Base-by-base conservation (phyloP, 202 grass and related monocot species). In the Digitaria exilis region DNA sequence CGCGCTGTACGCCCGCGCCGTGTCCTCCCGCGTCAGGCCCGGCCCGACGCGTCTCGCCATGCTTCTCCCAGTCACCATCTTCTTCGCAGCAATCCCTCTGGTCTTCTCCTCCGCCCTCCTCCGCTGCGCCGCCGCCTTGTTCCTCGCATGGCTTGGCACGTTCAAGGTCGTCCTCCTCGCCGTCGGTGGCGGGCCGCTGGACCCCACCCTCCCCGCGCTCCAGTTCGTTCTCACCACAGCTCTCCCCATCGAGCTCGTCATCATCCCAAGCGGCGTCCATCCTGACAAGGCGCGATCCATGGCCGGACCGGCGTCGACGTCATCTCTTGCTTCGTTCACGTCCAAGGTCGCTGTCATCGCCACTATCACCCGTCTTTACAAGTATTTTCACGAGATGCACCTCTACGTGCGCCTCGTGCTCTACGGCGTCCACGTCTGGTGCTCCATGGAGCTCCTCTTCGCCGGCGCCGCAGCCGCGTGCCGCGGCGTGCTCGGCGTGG, bases 191-290 rank as follows among this genome's bases (percentile, higher is more conserved):
- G 52, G 52, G 3, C 88, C 92, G 1, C 86, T 91, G 25, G 28
- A 84, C 52, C 49, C 63, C 1, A 44, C 84, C 3, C 86, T 91
- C 43, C 86, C 86, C 0, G 7, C 77, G 3, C 58, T 89, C 44
- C 79, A 71, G 11, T 94, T 94, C 72, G 10, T 94, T 26, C 77
- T 77, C 85, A 61, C 75, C 19, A 76, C 86, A 5, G 45, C 68
- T n/a, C 65, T 94, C 55, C 92, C 92, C 39, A 83, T 94, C 76
- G 89, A 94, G 82, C 57, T 91, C 51, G 25, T 18, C 0, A 19
- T 7, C 1, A 1, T 15, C 65, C 18, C 2, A 48, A 35, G 21
- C 8, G 59, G 7, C 51, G 48, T n/a, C n/a, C n/a, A n/a, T n/a
- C n/a, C n/a, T n/a, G n/a, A n/a, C n/a, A n/a, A n/a, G n/a, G n/a